phyloP scores from a whole-genome alignment of 441 rosid genomes.

The Jatropha podagrica region DNA sequence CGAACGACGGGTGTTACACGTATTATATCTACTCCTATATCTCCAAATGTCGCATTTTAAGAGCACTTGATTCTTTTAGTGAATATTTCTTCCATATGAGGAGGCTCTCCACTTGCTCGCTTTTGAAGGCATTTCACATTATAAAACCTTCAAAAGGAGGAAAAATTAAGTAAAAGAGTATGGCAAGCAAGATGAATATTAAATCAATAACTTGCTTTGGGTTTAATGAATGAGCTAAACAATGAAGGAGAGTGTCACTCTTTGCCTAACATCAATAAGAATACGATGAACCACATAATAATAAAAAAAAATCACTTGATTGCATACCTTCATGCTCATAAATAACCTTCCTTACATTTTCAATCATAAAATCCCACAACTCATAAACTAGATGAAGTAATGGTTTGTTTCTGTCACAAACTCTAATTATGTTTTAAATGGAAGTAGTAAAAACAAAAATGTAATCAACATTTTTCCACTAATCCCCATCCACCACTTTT shows the following conservation, averaged over 20 bases:
- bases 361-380: neutral
- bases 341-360: neutral
- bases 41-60: too few relatives aligned
- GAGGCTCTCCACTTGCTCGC: neutral
- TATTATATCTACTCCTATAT: too few relatives aligned
- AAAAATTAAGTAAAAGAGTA: too few relatives aligned
- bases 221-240: neutral
- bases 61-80: too few relatives aligned
- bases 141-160: too few relatives aligned
- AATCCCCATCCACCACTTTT: neutral
- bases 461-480: neutral
- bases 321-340: neutral
- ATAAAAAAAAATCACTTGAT: neutral
- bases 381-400: constrained; percentile 2
- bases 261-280: neutral
- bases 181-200: too few relatives aligned
- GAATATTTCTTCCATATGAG: neutral
- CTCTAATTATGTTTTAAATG: neutral
- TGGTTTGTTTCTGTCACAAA: neutral
- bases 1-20: too few relatives aligned
- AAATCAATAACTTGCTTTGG: neutral
- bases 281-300: neutral
- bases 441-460: neutral
- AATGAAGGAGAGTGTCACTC: neutral
- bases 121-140: neutral